Base-by-base conservation (phyloP, 257 asterid species). In the Penstemon newberryi region DNA sequence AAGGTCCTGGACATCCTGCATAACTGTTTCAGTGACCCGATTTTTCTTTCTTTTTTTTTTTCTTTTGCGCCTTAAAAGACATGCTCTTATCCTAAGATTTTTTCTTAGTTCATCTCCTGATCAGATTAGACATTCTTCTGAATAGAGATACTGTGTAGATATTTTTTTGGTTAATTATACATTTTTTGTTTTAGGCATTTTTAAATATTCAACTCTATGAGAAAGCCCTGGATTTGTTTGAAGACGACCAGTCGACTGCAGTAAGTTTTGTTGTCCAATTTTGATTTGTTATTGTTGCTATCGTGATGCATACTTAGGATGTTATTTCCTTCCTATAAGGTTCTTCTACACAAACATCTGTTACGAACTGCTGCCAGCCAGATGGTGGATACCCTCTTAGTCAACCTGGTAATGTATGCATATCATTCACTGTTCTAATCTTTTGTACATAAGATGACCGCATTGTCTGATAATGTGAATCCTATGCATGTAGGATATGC, bases 181-280 rank as follows among this genome's bases (percentile, higher is more conserved):
- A 43, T 60, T 71, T 64, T 74, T 49, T 57, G 67, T 56, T 67
- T 67, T 91, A 93, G 99, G 80, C 90, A 33, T 78, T 84, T 81
- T 84, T 93, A 70, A 88, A 93, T 69, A 81, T 93, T 74, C 99
- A 90, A 77, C 84, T 90, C 66, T 90, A 88, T 85, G 97, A 87
- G 66, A 93, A 90, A 83, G 99, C 96, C 11, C 75, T 90, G 44
- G 99, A 93, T 70, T 77, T 93, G 85, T 91, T 93, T 75, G 99
- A 93, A 78, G 97, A 87, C 71, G 99, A 90, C 73, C 95, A 62
- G 64, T 54, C 96, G 80, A 85, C 87, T 69, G 84, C 92, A 13
- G 99, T 93, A 80, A 77, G 96, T 74, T 78, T 25, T 66, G 12
- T 73, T 67, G 36, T 60, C 12, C 55, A 52, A 42, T 63, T 76